Evolutionary conservation across 2,329 filamentous ascomycete genomes (phyloP).

Genomic region (Orbilia ellipsospora): DNA sequence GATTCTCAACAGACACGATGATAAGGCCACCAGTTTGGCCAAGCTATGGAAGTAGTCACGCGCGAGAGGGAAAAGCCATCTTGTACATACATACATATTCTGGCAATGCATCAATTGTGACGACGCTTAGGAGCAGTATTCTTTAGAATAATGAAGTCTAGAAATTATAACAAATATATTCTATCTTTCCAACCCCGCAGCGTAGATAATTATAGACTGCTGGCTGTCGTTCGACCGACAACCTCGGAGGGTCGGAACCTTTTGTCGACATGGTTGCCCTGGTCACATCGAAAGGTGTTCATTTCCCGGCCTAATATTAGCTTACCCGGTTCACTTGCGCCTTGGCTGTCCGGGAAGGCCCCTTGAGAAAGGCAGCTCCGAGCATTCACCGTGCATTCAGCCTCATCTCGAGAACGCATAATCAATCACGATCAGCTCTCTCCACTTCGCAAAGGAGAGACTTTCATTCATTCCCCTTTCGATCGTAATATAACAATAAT

Average conservation of each 20-base stretch:
- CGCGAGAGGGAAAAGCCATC: neutral
- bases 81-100: constrained; percentile 51
- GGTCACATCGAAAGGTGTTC: constrained; percentile 36
- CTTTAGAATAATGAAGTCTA: too few species aligned
- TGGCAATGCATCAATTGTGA: constrained; percentile 16
- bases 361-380: constrained; percentile 21
- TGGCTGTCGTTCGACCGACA: neutral
- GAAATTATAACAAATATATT: too few species aligned
- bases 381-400: constrained; percentile 27
- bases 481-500: neutral
- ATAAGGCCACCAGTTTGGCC: constrained; percentile 91
- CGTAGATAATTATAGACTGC: too few species aligned
- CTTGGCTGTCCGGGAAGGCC: constrained; percentile 50
- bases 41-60: constrained; percentile 81
- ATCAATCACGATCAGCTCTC: constrained; percentile 30
- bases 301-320: constrained; percentile 40
- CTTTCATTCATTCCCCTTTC: constrained; percentile 16
- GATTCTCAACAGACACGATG: constrained; percentile 99
- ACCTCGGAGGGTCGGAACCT: neutral
- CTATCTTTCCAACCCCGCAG: too few species aligned
- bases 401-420: constrained; percentile 39
- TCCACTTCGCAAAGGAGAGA: constrained; percentile 23
- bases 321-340: constrained; percentile 39
- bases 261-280: neutral
- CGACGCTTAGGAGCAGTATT: too few species aligned